Percentiles rank a stretch among this genome's conserved stretches.
These are phyloP conservation scores for Neurospora sp. DNA, from an alignment of 495 filamentous ascomycete species.

Conservation along the genomic window DNA sequence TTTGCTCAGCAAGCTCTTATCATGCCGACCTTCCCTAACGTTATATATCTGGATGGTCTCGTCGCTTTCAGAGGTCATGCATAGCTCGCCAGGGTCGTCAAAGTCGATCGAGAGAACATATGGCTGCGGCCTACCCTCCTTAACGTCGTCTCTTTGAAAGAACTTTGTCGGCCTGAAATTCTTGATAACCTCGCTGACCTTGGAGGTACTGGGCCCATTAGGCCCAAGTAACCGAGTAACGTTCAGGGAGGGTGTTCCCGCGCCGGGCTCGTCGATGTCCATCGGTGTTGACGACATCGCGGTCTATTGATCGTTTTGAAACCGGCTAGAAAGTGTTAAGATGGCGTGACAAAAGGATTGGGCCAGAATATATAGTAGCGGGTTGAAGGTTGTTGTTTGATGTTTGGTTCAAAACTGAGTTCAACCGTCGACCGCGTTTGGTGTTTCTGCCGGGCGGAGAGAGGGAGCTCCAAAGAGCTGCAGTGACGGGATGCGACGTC, in stretches of 20 bases:
- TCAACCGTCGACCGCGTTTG: neutral
- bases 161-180: slow-evolving; percentile 43
- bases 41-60: slow-evolving; percentile 94
- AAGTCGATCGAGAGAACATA: slow-evolving; percentile 73
- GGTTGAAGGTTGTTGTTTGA: neutral
- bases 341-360: neutral
- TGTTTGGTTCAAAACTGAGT: neutral
- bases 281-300: slow-evolving; percentile 44
- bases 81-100: slow-evolving; percentile 83
- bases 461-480: neutral
- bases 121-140: slow-evolving; percentile 30
- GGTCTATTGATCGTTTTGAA: neutral
- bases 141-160: slow-evolving; percentile 33
- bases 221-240: slow-evolving; percentile 26
- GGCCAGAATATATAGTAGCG: too few species aligned
- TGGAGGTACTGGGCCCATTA: slow-evolving; percentile 26
- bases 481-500: neutral
- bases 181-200: slow-evolving; percentile 37
- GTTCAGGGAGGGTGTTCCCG: slow-evolving; percentile 29
- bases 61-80: slow-evolving; percentile 79
- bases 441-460: neutral
- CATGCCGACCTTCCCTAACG: slow-evolving; percentile 75
- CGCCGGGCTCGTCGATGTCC: slow-evolving; percentile 38
- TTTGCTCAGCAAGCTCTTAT: slow-evolving; percentile 75
- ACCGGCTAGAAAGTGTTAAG: neutral